Percentiles rank a stretch among this genome's conserved stretches.
Evolutionary conservation across 2,329 filamentous ascomycete genomes (phyloP).

Genomic region (Septoria petroselini): DNA sequence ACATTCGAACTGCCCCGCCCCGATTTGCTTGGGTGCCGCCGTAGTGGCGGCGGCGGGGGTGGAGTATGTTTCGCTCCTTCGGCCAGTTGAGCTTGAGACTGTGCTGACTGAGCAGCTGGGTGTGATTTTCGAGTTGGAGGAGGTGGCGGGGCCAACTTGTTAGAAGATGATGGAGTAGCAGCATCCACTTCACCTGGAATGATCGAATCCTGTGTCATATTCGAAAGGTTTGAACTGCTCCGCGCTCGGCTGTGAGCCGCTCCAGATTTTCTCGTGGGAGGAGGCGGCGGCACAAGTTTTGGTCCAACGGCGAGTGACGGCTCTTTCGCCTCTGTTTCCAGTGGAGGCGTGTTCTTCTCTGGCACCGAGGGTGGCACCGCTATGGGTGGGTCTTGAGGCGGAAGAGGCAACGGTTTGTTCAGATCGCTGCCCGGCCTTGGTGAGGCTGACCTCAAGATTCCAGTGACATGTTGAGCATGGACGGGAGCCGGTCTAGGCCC

Average conservation of each 20-base stretch:
- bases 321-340: slow-evolving; percentile 1
- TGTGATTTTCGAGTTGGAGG: slow-evolving; percentile 33
- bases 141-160: slow-evolving; percentile 31
- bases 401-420: slow-evolving; percentile 57
- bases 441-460: slow-evolving; percentile 32
- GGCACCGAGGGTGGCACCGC: slow-evolving; percentile 2
- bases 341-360: slow-evolving; percentile 11
- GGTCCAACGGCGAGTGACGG: slow-evolving; percentile 43
- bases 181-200: slow-evolving; percentile 11
- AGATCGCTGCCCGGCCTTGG: slow-evolving; percentile 49
- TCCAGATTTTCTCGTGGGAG: slow-evolving; percentile 45
- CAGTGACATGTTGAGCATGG: slow-evolving; percentile 21
- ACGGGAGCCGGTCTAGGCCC: slow-evolving; percentile 23
- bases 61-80: slow-evolving; percentile 24
- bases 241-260: slow-evolving; percentile 22
- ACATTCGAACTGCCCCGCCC: slow-evolving; percentile 21
- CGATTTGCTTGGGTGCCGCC: slow-evolving; percentile 28
- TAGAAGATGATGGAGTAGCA: slow-evolving; percentile 13
- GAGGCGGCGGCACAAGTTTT: slow-evolving; percentile 46
- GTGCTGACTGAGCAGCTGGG: slow-evolving; percentile 4
- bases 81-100: background rate
- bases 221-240: slow-evolving; percentile 31
- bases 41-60: slow-evolving; percentile 28
- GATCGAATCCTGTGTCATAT: slow-evolving; percentile 20
- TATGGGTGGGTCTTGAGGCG: slow-evolving; percentile 19